phyloP scores from a whole-genome alignment of 1,139 yeast species.

The Suhomyces anneliseae region DNA sequence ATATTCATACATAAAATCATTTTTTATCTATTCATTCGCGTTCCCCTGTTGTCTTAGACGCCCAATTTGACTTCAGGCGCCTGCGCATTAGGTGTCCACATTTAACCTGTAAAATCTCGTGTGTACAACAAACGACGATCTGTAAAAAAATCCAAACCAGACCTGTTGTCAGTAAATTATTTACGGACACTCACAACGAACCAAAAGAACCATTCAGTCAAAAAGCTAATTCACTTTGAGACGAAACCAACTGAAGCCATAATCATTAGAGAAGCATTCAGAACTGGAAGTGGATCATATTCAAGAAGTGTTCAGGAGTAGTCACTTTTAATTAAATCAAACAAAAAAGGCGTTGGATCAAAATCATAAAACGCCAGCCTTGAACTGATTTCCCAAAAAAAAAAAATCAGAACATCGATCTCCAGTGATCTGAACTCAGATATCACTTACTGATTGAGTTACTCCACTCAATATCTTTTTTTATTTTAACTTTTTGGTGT shows the following conservation, averaged over 20 bases:
- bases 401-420: too few relatives aligned
- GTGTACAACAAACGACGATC: slow-evolving; percentile 12
- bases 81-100: slow-evolving; percentile 7
- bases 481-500: too few relatives aligned
- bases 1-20: too few relatives aligned
- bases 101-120: slow-evolving; percentile 10
- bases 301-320: neutral
- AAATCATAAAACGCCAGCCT: too few relatives aligned
- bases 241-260: neutral
- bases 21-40: neutral
- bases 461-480: too few relatives aligned
- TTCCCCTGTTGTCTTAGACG: neutral
- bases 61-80: neutral
- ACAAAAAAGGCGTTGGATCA: neutral
- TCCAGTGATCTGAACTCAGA: too few relatives aligned
- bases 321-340: neutral
- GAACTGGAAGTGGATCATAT: neutral
- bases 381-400: too few relatives aligned
- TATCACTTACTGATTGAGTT: too few relatives aligned
- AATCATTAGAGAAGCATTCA: neutral
- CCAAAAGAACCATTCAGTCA: neutral
- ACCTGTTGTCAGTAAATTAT: slow-evolving; percentile 7
- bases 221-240: neutral
- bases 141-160: slow-evolving; percentile 11
- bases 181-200: slow-evolving; percentile 5